Percentiles rank a stretch among this genome's conserved stretches.
Conservation (phyloP, 768 basidiomycete genomes). For the Suillus cothurnatus region DNA sequence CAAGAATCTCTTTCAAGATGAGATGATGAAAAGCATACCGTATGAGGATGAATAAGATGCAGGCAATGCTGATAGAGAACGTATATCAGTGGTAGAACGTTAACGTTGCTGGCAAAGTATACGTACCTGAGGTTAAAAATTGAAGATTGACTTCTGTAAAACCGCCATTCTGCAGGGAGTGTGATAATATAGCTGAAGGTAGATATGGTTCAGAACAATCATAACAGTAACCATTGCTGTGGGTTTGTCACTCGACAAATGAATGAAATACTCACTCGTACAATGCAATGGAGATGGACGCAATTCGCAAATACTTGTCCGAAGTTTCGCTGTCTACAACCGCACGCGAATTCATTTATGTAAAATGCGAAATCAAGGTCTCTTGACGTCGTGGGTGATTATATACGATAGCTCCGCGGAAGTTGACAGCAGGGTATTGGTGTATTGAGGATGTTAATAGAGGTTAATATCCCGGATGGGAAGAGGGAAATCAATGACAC, state of each 20-base stretch:
- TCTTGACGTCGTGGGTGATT: neutral
- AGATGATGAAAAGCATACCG: slow-evolving; percentile 17
- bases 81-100: slow-evolving; percentile 1
- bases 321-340: slow-evolving; percentile 13
- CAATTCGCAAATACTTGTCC: slow-evolving; percentile 37
- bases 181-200: slow-evolving; percentile 34
- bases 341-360: neutral
- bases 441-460: neutral
- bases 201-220: slow-evolving; percentile 1
- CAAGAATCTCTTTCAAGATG: neutral
- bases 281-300: slow-evolving; percentile 39
- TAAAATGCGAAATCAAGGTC: neutral
- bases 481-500: neutral
- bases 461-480: neutral
- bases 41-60: slow-evolving; percentile 36
- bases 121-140: slow-evolving; percentile 30
- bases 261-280: slow-evolving; percentile 36
- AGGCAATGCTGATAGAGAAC: slow-evolving; percentile 24
- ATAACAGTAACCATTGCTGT: neutral
- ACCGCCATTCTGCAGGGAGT: slow-evolving; percentile 34
- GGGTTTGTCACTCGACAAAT: neutral
- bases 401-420: neutral
- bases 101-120: neutral
- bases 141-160: slow-evolving; percentile 33
- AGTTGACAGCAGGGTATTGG: neutral